Evolutionary conservation across 257 asterid species (phyloP).

Genomic region (Osmanthus fragrans): DNA sequence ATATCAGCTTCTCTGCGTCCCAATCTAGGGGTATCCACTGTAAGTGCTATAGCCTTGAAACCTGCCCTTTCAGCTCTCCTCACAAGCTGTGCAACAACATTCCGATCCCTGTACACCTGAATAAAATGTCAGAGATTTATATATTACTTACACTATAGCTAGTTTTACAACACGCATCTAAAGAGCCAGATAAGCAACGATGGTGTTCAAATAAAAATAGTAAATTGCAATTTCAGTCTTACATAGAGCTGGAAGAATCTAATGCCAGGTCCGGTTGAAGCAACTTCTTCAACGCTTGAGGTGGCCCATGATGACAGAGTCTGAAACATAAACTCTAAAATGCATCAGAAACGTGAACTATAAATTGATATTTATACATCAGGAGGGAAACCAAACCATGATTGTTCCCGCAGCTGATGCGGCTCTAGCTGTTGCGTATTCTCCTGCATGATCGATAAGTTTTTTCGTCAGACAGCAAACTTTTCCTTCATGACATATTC

Average conservation of each 20-base stretch:
- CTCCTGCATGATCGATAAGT: constrained; percentile 58
- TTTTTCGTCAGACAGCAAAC: constrained; percentile 15
- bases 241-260: constrained; percentile 53
- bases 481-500: background rate
- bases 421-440: constrained; percentile 97
- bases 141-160: background rate
- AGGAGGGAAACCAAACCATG: constrained; percentile 59
- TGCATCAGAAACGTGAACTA: constrained; percentile 13
- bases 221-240: background rate
- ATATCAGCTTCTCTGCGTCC: constrained; percentile 95
- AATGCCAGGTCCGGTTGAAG: constrained; percentile 65
- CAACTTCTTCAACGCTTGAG: constrained; percentile 84
- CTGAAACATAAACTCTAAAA: constrained; percentile 37
- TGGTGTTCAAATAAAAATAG: background rate
- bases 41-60: constrained; percentile 92
- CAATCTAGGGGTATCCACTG: constrained; percentile 88
- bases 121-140: background rate
- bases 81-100: constrained; percentile 87
- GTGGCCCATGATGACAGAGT: constrained; percentile 72
- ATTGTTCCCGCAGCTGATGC: constrained; percentile 95
- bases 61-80: constrained; percentile 92
- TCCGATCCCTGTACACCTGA: constrained; percentile 87
- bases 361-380: background rate
- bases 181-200: background rate
- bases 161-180: background rate